These are phyloP conservation scores for Amanita rubescens DNA, from an alignment of 768 basidiomycete genomes.

Conservation along the genomic window DNA sequence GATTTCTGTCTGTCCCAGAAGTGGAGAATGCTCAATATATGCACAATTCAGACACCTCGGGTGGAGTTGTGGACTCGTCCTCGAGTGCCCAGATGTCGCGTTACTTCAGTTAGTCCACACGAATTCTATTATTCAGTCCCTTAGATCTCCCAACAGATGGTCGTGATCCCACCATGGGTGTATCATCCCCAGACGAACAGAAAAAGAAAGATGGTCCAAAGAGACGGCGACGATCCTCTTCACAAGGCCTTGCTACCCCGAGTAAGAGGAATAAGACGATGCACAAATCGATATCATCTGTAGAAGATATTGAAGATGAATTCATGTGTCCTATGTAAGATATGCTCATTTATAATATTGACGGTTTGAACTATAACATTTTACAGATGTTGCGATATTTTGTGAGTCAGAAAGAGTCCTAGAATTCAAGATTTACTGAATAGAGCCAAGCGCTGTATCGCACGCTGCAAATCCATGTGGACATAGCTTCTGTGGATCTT, in stretches of 20 bases:
- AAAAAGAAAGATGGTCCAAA: not conserved
- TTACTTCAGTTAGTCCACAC: conserved; percentile 2
- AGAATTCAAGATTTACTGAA: not conserved
- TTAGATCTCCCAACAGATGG: not conserved
- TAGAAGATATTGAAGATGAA: conserved; percentile 54
- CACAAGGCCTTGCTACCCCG: conserved; percentile 1
- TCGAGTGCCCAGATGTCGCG: not conserved
- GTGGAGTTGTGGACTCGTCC: not conserved
- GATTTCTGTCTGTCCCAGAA: not conserved
- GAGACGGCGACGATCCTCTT: conserved; percentile 11
- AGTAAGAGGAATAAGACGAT: conserved; percentile 40
- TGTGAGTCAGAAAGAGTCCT: conserved; percentile 36
- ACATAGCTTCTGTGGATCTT: conserved; percentile 65
- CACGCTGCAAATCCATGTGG: conserved; percentile 68
- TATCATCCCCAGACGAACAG: conserved; percentile 1
- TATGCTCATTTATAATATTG: not conserved
- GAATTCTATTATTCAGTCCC: not conserved
- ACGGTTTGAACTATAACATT: conserved; percentile 9
- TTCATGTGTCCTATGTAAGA: conserved; percentile 69
- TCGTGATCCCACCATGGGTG: not conserved
- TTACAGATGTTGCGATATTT: conserved; percentile 60
- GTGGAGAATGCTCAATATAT: not conserved
- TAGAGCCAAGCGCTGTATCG: conserved; percentile 41
- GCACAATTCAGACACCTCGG: not conserved
- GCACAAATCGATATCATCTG: conserved; percentile 18